Evolutionary conservation across 2,329 filamentous ascomycete genomes (phyloP), one percentile per base, ranked within the genome.

Genomic region (Dryadomyces quercus-mongolicae): DNA sequence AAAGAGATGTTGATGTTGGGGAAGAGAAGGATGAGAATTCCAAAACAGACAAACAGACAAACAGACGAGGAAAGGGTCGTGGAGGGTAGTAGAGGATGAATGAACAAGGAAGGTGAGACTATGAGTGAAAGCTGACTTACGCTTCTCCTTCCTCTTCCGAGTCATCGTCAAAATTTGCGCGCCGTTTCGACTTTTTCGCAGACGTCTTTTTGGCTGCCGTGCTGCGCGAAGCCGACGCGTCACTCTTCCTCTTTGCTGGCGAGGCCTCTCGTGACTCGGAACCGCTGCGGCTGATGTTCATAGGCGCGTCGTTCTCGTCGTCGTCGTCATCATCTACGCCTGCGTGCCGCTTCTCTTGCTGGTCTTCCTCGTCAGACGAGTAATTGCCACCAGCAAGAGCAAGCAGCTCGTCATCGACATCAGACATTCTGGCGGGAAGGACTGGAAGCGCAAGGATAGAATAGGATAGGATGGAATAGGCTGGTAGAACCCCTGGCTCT

Each of bases 341-440:
- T 53, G 91, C 91, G 61, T 34, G 56, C 38, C 43, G 51, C 50
- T 49, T 53, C 52, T 51, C 43, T 21, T 38, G 55, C 66, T 69
- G 74, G 54, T 73, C 77, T 68, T 81, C 80, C 62, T 80, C 80
- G 64, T 77, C 80, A 56, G 81, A 80, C 53, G 74, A 77, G 57
- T 76, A 76, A 57, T 81, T 85, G 61, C 88, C 89, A 63, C 89
- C 93, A 54, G 91, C 93, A 60, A 97, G 83, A 65, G 88, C 91
- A 60, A 97, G 85, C 60, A 97, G 84, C 73, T 96, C 92, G 63
- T 92, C 90, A 67, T 97, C 92, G 61, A 96, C 80, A 66, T 92
- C 88, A 55, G 88, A 86, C 90, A 95, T 95, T 64, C 60, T 77
- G 57, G 36, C 15, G 20, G 3, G 18, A 3, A 2, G 15, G 8